Evolutionary conservation across 768 basidiomycete genomes (phyloP), one percentile per base, ranked within the genome.

Genomic region (Trametes elegans): DNA sequence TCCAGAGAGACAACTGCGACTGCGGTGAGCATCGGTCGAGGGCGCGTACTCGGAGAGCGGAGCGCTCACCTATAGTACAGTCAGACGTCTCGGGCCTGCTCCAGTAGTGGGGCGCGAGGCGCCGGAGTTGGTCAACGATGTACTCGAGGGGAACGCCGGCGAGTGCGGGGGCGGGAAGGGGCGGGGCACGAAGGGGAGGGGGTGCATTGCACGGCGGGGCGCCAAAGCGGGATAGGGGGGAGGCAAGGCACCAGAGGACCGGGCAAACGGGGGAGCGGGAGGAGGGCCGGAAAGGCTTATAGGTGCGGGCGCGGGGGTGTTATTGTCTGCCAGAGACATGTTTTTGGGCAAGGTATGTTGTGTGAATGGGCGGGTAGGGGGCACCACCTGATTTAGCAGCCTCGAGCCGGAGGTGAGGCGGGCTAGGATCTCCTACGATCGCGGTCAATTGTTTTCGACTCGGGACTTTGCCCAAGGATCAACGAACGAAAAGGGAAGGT

Each of bases 71-170:
- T 53, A 91, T 77, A 14, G 89, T 89, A 69, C 88, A 92, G 69
- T 92, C 87, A 8, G 88, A 81, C 1, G 84, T 87, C 61, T 88
- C 85, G 54, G 82, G 78, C 59, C 82, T 87, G 64, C 84, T 80
- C 88, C 89, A 90, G 71, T 85, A 88, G 42, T 77, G 72, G 19
- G 81, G 72, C 13, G 87, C 88, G 46, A 90, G 73, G 64, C 70
- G 73, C 70, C 80, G 85, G 36, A 90, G 79, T 67, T 85, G 84
- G 64, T 81, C 78, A 62, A 86, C 66, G 64, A 90, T 87, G 63
- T 88, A 90, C 65, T 87, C 85, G 62, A 81, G 73, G 51, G 88
- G 88, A 32, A 89, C 84, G 59, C 76, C 79, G 36, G 74, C 73
- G 62, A 86, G 74, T 23, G 81, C 74, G 62, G 83, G 79, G 83